Evolutionary conservation across 129 eudicot genomes (phyloP).

Genomic region (Sambucus nigra): DNA sequence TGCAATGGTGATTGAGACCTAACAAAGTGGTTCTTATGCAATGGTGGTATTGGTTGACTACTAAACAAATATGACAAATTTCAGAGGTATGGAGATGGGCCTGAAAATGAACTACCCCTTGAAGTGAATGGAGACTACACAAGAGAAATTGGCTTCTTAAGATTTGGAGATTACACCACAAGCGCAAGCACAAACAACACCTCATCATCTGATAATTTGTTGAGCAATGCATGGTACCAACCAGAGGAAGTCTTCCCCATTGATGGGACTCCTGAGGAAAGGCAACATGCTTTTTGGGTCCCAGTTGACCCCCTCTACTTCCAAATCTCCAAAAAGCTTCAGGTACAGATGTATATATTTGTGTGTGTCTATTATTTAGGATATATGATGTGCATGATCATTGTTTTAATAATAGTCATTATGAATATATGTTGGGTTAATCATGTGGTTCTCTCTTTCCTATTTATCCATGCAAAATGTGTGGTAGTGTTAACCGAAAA

Average conservation of each 20-base stretch:
- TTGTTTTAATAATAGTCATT: no score
- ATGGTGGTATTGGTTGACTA: no score
- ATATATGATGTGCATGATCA: no score
- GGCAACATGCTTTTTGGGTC: conserved; percentile 59
- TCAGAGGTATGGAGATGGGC: conserved; percentile 59
- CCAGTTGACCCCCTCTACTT: conserved; percentile 36
- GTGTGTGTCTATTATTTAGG: no score
- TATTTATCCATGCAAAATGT: no score
- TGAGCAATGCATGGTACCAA: conserved; percentile 60
- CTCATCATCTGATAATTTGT: conserved; percentile 20
- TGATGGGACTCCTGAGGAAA: conserved; percentile 46
- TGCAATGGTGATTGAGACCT: no score
- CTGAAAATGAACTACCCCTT: conserved; percentile 39
- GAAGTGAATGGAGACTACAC: conserved; percentile 65
- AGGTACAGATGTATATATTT: conserved; percentile 40
- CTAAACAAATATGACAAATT: no score
- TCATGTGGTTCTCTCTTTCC: no score
- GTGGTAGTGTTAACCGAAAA: no score
- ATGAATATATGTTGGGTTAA: no score
- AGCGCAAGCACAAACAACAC: not conserved
- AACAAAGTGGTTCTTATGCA: no score
- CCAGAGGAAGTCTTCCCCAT: conserved; percentile 59
- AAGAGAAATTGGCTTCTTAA: conserved; percentile 42
- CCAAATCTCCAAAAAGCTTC: conserved; percentile 26
- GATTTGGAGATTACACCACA: conserved; percentile 31